These are phyloP conservation scores for Ceratonia siliqua DNA, from an alignment of 306 rosid species.

Conservation along the genomic window DNA sequence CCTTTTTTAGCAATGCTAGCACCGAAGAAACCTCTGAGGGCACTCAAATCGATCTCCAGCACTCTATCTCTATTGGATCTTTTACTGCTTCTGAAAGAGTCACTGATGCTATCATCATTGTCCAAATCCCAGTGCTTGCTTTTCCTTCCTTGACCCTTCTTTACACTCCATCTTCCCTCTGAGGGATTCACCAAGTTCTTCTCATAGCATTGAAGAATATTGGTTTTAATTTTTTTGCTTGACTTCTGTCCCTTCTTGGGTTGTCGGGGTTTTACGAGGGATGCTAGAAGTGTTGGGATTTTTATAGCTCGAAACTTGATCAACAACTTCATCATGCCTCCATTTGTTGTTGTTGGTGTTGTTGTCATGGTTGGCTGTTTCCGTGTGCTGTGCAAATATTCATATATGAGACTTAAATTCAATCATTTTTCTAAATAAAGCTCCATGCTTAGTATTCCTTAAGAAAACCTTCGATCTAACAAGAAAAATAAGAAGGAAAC, in stretches of 20 bases:
- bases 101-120: not conserved
- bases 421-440: too few relatives aligned
- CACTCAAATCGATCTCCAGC: slow-evolving; percentile 48
- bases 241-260: slow-evolving; percentile 10
- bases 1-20: slow-evolving; percentile 30
- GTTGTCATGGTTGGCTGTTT: slow-evolving; percentile 32
- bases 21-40: slow-evolving; percentile 49
- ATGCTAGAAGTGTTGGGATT: slow-evolving; percentile 41
- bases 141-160: not conserved
- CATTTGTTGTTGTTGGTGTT: slow-evolving; percentile 27
- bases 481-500: too few relatives aligned
- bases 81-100: slow-evolving; percentile 15
- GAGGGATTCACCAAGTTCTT: slow-evolving; percentile 27
- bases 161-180: not conserved
- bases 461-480: too few relatives aligned
- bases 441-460: too few relatives aligned
- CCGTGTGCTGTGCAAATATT: slow-evolving; percentile 4
- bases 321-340: slow-evolving; percentile 47
- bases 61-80: slow-evolving; percentile 14
- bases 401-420: not conserved
- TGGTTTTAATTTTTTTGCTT: slow-evolving; percentile 21
- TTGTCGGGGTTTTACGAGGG: slow-evolving; percentile 40
- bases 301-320: slow-evolving; percentile 49
- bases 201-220: slow-evolving; percentile 30
- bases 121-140: slow-evolving; percentile 26